Percentiles rank a stretch among this genome's conserved stretches.
Conservation (phyloP, 768 basidiomycete genomes). For the Termitomyces sp. region DNA sequence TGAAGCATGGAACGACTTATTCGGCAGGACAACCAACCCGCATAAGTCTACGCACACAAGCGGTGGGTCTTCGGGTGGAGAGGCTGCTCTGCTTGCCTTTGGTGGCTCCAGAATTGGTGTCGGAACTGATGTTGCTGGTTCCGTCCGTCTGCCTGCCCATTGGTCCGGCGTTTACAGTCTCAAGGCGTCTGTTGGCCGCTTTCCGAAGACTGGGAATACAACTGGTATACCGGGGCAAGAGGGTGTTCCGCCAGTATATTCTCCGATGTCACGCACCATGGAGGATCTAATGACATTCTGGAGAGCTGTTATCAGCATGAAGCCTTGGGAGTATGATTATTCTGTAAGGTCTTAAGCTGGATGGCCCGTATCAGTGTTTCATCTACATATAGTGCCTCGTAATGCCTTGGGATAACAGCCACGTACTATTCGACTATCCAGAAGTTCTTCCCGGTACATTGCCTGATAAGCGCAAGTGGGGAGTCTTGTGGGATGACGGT, state of each 20-base stretch:
- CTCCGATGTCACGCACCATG: constrained; percentile 57
- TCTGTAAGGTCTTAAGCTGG: constrained; percentile 22
- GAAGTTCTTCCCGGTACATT: constrained; percentile 8
- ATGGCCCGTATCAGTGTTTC: constrained; percentile 16
- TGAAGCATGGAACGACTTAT: constrained; percentile 52
- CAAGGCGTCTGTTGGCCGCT: constrained; percentile 44
- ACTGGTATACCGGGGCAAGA: constrained; percentile 54
- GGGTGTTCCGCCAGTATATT: constrained; percentile 46
- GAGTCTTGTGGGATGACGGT: constrained; percentile 64
- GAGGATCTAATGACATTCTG: constrained; percentile 61
- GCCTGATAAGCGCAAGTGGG: constrained; percentile 40
- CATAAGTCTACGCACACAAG: constrained; percentile 47
- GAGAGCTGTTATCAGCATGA: constrained; percentile 54
- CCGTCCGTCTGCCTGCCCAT: constrained; percentile 60
- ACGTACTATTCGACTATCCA: too few species aligned
- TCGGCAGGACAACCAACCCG: constrained; percentile 57
- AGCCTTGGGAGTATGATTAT: constrained; percentile 62
- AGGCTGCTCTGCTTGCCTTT: constrained; percentile 56
- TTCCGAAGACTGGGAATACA: constrained; percentile 38
- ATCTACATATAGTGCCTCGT: constrained; percentile 25
- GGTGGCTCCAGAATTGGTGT: constrained; percentile 58
- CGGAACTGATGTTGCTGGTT: constrained; percentile 68
- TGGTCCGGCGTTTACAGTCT: constrained; percentile 60
- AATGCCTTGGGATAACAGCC: constrained; percentile 21
- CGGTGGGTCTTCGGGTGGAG: constrained; percentile 70